phyloP scores from a whole-genome alignment of 2,329 filamentous ascomycete genomes.

The Talaromyces islandicus region DNA sequence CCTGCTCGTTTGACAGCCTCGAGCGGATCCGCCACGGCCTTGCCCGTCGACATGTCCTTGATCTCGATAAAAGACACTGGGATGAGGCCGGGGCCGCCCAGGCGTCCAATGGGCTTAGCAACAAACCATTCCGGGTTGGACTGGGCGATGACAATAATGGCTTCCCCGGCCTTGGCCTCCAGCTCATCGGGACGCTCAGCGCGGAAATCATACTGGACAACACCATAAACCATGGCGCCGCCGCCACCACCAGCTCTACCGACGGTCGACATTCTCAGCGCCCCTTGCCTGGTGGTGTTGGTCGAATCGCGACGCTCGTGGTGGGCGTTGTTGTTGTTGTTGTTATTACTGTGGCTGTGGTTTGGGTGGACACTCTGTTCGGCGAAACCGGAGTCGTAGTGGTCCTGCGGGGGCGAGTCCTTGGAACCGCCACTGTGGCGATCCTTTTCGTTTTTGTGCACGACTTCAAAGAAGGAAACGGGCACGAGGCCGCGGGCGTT shows the following conservation, averaged over 20 bases:
- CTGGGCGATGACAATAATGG: slow-evolving; percentile 96
- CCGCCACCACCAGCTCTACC: slow-evolving; percentile 40
- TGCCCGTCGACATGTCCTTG: slow-evolving; percentile 82
- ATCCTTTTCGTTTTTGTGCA: slow-evolving; percentile 90
- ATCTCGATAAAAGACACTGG: slow-evolving; percentile 97
- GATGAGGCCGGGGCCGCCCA: slow-evolving; percentile 93
- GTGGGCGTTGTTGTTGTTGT: background rate
- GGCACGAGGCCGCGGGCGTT: slow-evolving; percentile 87
- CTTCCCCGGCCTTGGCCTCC: slow-evolving; percentile 89
- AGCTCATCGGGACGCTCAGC: slow-evolving; percentile 94
- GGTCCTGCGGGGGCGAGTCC: slow-evolving; percentile 52
- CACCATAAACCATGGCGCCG: slow-evolving; percentile 90
- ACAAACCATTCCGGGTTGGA: slow-evolving; percentile 99
- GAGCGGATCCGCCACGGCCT: slow-evolving; percentile 71
- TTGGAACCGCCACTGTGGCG: slow-evolving; percentile 72
- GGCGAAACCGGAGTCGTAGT: slow-evolving; percentile 88
- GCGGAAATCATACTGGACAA: slow-evolving; percentile 95
- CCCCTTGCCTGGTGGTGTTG: slow-evolving; percentile 26
- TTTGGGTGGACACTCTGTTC: slow-evolving; percentile 42
- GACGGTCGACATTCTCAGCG: slow-evolving; percentile 40
- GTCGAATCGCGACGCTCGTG: slow-evolving; percentile 28
- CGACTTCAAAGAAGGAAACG: slow-evolving; percentile 84
- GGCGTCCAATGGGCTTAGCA: slow-evolving; percentile 92
- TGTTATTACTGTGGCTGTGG: background rate
- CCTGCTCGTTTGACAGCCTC: slow-evolving; percentile 84